These are phyloP conservation scores for Circinella umbellata DNA, from an alignment of 371 early-diverging fungal genomes.

Conservation along the genomic window DNA sequence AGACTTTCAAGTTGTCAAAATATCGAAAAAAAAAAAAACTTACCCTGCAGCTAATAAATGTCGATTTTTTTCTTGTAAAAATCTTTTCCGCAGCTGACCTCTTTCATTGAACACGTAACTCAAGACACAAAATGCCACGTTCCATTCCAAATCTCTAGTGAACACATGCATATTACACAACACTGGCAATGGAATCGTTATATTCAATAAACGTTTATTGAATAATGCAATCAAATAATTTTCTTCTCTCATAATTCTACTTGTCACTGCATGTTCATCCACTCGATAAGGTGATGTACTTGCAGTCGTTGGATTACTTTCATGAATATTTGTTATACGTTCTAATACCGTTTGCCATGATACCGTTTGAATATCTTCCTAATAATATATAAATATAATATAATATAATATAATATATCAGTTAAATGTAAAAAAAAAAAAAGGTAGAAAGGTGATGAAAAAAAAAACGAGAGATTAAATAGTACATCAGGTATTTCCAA, in stretches of 20 bases:
- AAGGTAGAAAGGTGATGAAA: background rate
- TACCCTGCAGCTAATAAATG: constrained; percentile 66
- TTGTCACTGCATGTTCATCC: constrained; percentile 88
- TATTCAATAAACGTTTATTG: constrained; percentile 88
- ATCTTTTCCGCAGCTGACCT: constrained; percentile 82
- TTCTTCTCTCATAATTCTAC: constrained; percentile 96
- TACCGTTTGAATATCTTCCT: constrained; percentile 80
- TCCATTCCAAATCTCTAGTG: constrained; percentile 94
- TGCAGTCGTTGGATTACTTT: constrained; percentile 69
- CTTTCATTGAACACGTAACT: constrained; percentile 86
- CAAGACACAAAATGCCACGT: constrained; percentile 82
- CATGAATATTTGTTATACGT: constrained; percentile 72
- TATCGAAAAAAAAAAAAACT: background rate
- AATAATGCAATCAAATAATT: constrained; percentile 96
- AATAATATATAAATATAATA: background rate
- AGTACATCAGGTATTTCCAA: constrained; percentile 84
- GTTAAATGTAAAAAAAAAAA: background rate
- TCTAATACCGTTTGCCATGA: constrained; percentile 80
- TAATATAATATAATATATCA: too few species aligned
- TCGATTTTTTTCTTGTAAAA: constrained; percentile 71
- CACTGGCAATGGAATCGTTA: constrained; percentile 68
- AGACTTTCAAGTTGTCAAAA: background rate
- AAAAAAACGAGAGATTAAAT: too few species aligned
- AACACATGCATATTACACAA: constrained; percentile 57
- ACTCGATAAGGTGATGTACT: constrained; percentile 59